These are phyloP conservation scores for Canavalia ensiformis DNA, from an alignment of 306 rosid species.

Conservation along the genomic window DNA sequence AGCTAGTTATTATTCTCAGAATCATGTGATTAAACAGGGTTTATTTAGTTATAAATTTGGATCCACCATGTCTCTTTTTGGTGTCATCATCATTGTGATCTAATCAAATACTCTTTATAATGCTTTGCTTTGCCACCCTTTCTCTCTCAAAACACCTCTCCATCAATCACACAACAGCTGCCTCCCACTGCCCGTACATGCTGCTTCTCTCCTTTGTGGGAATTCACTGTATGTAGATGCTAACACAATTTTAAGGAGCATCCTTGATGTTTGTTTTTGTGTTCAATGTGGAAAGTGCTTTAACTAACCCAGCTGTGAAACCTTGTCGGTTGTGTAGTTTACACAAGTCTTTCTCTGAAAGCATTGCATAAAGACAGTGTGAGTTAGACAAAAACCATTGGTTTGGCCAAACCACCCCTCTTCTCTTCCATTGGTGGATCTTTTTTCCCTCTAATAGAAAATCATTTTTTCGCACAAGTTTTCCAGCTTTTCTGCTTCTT, in stretches of 20 bases:
- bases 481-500: constrained; percentile 37
- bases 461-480: neutral
- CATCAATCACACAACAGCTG: constrained; percentile 57
- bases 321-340: constrained; percentile 65
- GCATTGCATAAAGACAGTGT: constrained; percentile 25
- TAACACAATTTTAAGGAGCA: constrained; percentile 49
- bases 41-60: constrained; percentile 36
- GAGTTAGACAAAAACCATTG: constrained; percentile 11
- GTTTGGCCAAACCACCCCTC: constrained; percentile 48
- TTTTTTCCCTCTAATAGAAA: neutral
- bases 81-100: constrained; percentile 41
- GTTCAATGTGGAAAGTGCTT: constrained; percentile 42
- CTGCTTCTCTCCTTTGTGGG: constrained; percentile 49
- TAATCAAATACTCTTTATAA: constrained; percentile 16
- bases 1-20: constrained; percentile 35
- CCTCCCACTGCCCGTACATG: constrained; percentile 53
- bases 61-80: constrained; percentile 43
- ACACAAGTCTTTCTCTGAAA: constrained; percentile 50
- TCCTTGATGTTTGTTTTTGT: constrained; percentile 23
- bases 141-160: constrained; percentile 31
- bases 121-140: constrained; percentile 35
- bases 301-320: constrained; percentile 50
- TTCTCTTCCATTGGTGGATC: constrained; percentile 57
- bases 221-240: constrained; percentile 55
- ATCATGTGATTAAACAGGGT: constrained; percentile 35